Evolutionary conservation across 176 grass and related monocot genomes (phyloP), one percentile per base, ranked within the genome.

Genomic region (Oryza meridionalis): DNA sequence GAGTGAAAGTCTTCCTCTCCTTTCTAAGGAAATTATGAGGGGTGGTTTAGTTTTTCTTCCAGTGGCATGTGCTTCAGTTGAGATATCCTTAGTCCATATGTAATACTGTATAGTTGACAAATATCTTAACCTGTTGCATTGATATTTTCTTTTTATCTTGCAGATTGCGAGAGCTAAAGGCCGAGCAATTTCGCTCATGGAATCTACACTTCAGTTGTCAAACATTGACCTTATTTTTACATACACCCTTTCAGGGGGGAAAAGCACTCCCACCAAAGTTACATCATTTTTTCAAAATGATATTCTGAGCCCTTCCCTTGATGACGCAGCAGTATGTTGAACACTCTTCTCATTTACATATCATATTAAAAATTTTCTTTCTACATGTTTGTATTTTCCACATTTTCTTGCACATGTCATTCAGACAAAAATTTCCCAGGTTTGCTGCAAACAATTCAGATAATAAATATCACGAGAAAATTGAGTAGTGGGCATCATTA

Each of bases 161-260:
- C 87, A 99, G 96, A 86, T 99, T 89, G 91, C 85, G 43, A 94
- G 88, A 90, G 88, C 96, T 85, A 99, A 96, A 94, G 37, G 73
- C 72, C 80, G 89, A 85, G 89, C 91, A 78, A 50, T 92, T 74
- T 89, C 86, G 71, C 93, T 96, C 11, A 90, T 96, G 81, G 96
- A 92, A 62, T 94, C 96, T 51, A 93, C 86, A 25, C 93, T 99
- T 69, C 89, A 83, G 77, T 79, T 99, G 81, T 99, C 96, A 87
- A 99, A 99, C 70, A 79, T 96, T 85, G 96, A 99, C 76, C 96
- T 99, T 37, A 81, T 96, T 88, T 92, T 81, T 75, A 87, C 88
- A 72, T 99, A 99, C 81, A 84, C 81, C 6, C 72, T 99, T 47
- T 87, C 84, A 88, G 91, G 89, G 66, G 88, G 89, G 66, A 90